These are phyloP conservation scores for Annulohypoxylon stygium DNA, from an alignment of 495 filamentous ascomycete genomes.

Conservation along the genomic window DNA sequence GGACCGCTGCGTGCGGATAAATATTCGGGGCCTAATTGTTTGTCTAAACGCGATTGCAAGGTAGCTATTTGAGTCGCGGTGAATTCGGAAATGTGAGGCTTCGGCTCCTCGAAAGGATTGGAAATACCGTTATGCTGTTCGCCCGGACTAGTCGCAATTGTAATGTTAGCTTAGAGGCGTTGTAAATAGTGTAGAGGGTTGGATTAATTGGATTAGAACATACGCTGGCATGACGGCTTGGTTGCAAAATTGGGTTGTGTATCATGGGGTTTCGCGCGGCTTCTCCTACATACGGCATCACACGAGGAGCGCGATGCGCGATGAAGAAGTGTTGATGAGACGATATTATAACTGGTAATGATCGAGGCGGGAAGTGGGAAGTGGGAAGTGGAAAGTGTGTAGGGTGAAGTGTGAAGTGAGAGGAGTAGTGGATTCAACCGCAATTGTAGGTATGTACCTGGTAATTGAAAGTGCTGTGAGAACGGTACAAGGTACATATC, in stretches of 20 bases:
- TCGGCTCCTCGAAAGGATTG: conserved; percentile 84
- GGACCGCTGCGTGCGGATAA: conserved; percentile 86
- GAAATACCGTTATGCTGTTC: conserved; percentile 75
- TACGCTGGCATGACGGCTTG: conserved; percentile 59
- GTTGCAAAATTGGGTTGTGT: conserved; percentile 22
- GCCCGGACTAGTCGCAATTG: conserved; percentile 70
- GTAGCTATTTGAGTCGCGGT: conserved; percentile 92
- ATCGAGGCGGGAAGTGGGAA: background rate
- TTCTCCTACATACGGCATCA: conserved; percentile 18
- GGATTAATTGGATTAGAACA: conserved; percentile 36
- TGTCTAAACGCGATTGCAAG: conserved; percentile 85
- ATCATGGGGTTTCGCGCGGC: conserved; percentile 30
- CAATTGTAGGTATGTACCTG: too few relatives aligned
- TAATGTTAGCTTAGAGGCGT: conserved; percentile 31
- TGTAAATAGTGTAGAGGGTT: too few relatives aligned
- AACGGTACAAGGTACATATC: background rate
- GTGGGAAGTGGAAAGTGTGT: background rate
- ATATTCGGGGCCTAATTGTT: conserved; percentile 97
- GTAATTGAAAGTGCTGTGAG: too few relatives aligned
- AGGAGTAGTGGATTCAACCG: background rate
- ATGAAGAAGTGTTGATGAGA: background rate
- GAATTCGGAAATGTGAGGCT: conserved; percentile 77
- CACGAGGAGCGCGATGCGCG: background rate
- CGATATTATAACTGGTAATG: background rate
- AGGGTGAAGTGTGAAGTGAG: too few relatives aligned